A percentile compares a stretch with the other conserved stretches of the same genome.
These are phyloP conservation scores for Sequoia sempervirens DNA, from an alignment of 75 land plant species.

Conservation along the genomic window DNA sequence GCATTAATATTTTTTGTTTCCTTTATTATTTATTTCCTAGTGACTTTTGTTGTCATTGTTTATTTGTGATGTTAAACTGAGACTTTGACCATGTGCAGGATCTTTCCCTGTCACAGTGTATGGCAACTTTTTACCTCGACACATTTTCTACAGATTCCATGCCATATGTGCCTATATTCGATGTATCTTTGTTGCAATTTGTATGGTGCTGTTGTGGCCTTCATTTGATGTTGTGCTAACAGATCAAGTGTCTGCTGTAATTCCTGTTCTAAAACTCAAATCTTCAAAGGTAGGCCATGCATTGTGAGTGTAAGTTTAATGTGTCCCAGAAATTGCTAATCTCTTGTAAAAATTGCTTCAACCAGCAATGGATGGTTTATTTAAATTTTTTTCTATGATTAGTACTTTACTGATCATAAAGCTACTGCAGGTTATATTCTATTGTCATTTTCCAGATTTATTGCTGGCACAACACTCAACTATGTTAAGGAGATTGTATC, in stretches of 20 bases:
- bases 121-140: constrained; percentile 86
- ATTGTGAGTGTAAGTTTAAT: not conserved
- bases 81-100: constrained; percentile 41
- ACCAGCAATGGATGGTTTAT: not conserved
- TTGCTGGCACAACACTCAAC: constrained; percentile 85
- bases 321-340: not conserved
- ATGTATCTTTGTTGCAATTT: constrained; percentile 87
- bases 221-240: constrained; percentile 80
- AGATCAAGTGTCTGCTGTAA: constrained; percentile 94
- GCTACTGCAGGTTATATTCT: constrained; percentile 73
- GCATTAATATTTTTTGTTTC: not conserved
- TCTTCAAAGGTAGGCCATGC: constrained; percentile 59
- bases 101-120: constrained; percentile 84
- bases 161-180: constrained; percentile 94
- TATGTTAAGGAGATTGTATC: constrained; percentile 64
- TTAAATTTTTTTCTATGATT: not conserved
- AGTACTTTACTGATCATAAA: not conserved
- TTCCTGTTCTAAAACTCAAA: constrained; percentile 76
- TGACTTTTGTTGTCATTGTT: constrained; percentile 2
- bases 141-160: constrained; percentile 85
- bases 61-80: not conserved
- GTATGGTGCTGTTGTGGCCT: constrained; percentile 71
- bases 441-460: constrained; percentile 98
- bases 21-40: not conserved
- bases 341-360: not conserved